These are phyloP conservation scores for Leccinum boreale DNA, from an alignment of 768 basidiomycete genomes.

Conservation along the genomic window DNA sequence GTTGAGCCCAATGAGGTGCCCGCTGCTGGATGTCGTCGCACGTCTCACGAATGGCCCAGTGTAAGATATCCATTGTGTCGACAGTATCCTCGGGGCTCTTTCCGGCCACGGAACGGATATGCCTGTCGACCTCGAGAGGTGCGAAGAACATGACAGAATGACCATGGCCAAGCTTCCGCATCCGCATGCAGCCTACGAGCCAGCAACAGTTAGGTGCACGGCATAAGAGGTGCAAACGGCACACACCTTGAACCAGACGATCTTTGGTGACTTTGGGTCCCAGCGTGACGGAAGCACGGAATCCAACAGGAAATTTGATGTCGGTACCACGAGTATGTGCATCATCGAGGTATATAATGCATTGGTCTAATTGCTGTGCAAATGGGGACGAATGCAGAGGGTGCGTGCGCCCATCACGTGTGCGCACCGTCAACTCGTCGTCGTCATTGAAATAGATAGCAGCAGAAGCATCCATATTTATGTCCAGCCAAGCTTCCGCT, in stretches of 20 bases:
- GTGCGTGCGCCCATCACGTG: neutral
- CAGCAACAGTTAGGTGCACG: neutral
- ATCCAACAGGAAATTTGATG: constrained; percentile 42
- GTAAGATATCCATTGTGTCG: constrained; percentile 36
- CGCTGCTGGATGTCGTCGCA: constrained; percentile 38
- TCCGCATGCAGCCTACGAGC: constrained; percentile 44
- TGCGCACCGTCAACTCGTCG: constrained; percentile 2
- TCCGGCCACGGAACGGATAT: constrained; percentile 29
- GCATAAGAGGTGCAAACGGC: too few relatives aligned
- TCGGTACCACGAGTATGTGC: constrained; percentile 50
- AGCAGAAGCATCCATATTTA: constrained; percentile 30
- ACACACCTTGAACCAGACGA: constrained; percentile 41
- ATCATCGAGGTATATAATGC: constrained; percentile 51
- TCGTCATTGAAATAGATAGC: constrained; percentile 39
- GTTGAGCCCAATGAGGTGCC: constrained; percentile 40
- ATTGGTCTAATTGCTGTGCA: constrained; percentile 35
- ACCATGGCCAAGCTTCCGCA: constrained; percentile 43
- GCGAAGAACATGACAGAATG: constrained; percentile 48
- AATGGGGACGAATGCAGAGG: neutral
- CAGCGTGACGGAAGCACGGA: constrained; percentile 22
- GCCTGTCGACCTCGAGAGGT: constrained; percentile 36
- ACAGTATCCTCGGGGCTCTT: constrained; percentile 7
- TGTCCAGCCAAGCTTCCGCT: constrained; percentile 19
- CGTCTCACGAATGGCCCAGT: constrained; percentile 45
- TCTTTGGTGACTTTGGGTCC: constrained; percentile 53